phyloP scores from a whole-genome alignment of 2,329 filamentous ascomycete genomes.

The Nannizzia gypsea region DNA sequence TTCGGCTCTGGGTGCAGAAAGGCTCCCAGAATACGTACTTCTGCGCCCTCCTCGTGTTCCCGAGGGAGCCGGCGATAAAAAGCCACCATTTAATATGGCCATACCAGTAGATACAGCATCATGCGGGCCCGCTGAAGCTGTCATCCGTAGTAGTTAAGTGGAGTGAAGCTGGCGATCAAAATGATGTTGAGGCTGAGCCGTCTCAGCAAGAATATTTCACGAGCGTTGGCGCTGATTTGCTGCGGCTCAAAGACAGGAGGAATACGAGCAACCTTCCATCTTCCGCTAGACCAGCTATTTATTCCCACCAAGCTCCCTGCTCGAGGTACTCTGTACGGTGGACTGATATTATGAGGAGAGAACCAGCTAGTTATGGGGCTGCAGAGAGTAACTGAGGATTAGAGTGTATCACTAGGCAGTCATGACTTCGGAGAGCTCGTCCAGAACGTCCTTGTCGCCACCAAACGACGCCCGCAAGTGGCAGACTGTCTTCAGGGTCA shows the following conservation, averaged over 20 bases:
- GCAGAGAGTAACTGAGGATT: background rate
- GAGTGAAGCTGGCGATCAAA: background rate
- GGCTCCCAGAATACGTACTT: background rate
- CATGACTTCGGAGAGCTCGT: background rate
- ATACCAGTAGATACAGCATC: background rate
- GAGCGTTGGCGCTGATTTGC: background rate
- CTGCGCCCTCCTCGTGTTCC: background rate
- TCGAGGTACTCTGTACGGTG: background rate
- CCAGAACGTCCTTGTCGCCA: background rate
- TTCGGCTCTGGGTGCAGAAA: background rate
- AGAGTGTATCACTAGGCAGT: background rate
- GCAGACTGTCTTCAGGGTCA: conserved; percentile 4
- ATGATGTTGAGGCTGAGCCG: background rate
- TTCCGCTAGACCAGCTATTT: background rate
- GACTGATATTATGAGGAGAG: background rate
- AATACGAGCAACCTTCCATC: background rate
- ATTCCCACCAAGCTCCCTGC: background rate
- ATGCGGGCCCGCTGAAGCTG: too few relatives aligned
- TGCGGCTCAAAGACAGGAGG: background rate
- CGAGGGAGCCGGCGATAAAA: background rate
- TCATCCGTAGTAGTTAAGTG: too few relatives aligned
- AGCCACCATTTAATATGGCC: too few relatives aligned
- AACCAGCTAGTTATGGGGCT: background rate
- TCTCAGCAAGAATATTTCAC: background rate
- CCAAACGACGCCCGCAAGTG: background rate